These are phyloP conservation scores for Penicillium polonicum DNA, from an alignment of 2,329 filamentous ascomycete species.

Conservation along the genomic window DNA sequence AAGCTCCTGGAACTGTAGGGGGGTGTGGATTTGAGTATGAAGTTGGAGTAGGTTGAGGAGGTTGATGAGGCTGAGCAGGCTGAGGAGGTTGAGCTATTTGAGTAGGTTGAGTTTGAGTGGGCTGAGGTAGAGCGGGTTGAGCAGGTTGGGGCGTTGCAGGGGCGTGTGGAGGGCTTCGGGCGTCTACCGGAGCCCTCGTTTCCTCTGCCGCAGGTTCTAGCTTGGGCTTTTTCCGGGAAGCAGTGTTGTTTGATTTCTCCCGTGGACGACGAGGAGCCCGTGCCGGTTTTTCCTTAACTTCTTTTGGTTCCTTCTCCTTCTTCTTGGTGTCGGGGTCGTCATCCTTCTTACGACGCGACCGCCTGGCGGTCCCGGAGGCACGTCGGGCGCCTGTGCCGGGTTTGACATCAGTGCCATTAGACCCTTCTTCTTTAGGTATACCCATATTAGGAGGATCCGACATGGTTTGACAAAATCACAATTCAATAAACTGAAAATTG, in stretches of 20 bases:
- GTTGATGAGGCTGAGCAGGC: slow-evolving; percentile 12
- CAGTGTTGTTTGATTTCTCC: slow-evolving; percentile 35
- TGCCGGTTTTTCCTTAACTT: slow-evolving; percentile 21
- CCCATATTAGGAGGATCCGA: slow-evolving; percentile 31
- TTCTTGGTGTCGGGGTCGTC: slow-evolving; percentile 33
- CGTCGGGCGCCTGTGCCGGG: slow-evolving; percentile 32
- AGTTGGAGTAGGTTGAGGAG: slow-evolving; percentile 13
- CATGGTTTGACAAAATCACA: slow-evolving; percentile 19
- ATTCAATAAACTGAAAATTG: neutral
- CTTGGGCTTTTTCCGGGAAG: slow-evolving; percentile 51
- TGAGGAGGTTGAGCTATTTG: slow-evolving; percentile 2
- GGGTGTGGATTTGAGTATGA: slow-evolving; percentile 37
- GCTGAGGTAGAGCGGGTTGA: neutral
- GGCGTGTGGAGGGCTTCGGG: slow-evolving; percentile 12
- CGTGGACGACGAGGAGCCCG: slow-evolving; percentile 35
- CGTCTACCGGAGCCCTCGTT: slow-evolving; percentile 12
- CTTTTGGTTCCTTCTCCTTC: slow-evolving; percentile 30
- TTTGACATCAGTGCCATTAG: slow-evolving; percentile 24
- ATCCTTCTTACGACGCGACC: slow-evolving; percentile 46
- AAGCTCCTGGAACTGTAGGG: slow-evolving; percentile 52
- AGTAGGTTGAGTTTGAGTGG: slow-evolving; percentile 2
- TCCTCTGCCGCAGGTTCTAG: slow-evolving; percentile 34
- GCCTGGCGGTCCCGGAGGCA: slow-evolving; percentile 29
- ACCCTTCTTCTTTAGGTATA: slow-evolving; percentile 30
- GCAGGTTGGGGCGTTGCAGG: slow-evolving; percentile 9